Evolutionary conservation across 2,329 filamentous ascomycete species (phyloP).

Genomic region (Pestalotiopsis sp.): DNA sequence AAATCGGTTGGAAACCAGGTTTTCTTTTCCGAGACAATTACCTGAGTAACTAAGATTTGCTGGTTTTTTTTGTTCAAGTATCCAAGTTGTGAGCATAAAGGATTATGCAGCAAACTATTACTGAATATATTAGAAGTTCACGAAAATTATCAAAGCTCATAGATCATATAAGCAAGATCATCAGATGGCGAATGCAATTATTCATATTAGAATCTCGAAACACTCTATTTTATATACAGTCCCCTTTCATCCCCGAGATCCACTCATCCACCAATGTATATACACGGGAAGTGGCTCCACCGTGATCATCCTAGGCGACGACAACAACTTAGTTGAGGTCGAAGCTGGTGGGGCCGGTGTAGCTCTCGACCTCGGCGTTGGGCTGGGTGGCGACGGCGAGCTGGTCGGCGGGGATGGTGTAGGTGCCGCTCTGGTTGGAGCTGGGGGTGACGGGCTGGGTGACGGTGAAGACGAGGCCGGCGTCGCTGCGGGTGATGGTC

Average conservation of each 20-base stretch:
- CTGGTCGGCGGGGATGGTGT: slow-evolving; percentile 29
- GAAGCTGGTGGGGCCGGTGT: slow-evolving; percentile 29
- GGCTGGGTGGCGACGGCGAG: slow-evolving; percentile 22
- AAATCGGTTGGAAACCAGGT: no score
- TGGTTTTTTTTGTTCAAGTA: no score
- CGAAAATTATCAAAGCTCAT: no score
- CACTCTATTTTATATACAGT: not conserved
- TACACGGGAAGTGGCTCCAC: not conserved
- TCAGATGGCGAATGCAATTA: not conserved
- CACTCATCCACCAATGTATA: not conserved
- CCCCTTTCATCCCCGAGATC: not conserved
- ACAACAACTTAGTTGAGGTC: slow-evolving; percentile 13
- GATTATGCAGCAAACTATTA: no score
- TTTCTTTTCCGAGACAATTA: no score
- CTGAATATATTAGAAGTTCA: no score
- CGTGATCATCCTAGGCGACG: not conserved
- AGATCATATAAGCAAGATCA: no score
- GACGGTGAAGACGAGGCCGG: slow-evolving; percentile 29
- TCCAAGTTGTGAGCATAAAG: no score
- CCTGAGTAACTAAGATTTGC: no score
- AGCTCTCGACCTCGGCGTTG: slow-evolving; percentile 31
- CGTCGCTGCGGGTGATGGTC: slow-evolving; percentile 22
- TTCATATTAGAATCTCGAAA: not conserved
- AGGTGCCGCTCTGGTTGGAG: slow-evolving; percentile 27
- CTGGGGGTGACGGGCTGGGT: slow-evolving; percentile 28